Evolutionary conservation across 345 rosid genomes (phyloP), one percentile per base, ranked within the genome.

Genomic region (Clausena lansium): DNA sequence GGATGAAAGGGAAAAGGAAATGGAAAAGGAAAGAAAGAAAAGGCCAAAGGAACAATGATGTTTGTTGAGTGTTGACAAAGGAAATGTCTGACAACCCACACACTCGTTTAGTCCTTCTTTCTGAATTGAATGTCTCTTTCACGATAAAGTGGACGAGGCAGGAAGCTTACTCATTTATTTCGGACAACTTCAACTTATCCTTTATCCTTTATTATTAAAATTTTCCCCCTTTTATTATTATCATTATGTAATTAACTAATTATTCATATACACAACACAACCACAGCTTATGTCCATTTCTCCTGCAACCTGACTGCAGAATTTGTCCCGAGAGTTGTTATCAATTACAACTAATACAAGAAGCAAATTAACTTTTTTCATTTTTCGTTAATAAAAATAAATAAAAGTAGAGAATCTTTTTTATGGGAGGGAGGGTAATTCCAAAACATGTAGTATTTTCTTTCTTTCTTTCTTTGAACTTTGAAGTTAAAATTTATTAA

Each of bases 31-130:
- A 1, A 60, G 63, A 7, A 1, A n/a, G 19, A 19, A 17, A 4
- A 45, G 13, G 17, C 50, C 50, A 25, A 5, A 38, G 7, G 22
- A 9, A 20, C 2, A 10, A 54, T 6, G 30, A 9, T 61, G 35
- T n/a, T 58, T 5, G 65, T 61, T 61, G 65, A 61, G 65, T 61
- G 65, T 63, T 30, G 67, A 32, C 67, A 15, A 63, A 67, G 52
- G 30, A 38, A 39, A 67, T 39, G 27, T n/a, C 27, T n/a, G 27
- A 9, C 71, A 6, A 9, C 11, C 30, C 19, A 0, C 10, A 20
- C 25, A 20, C 60, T n/a, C 24, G 3, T 7, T n/a, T 22, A 20
- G 25, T 13, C 70, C 15, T 22, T 22, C 17, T 22, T 67, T 38
- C 17, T 24, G 28, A 36, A 10, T 19, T 19, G 25, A 20, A 19